Evolutionary conservation across 768 basidiomycete genomes (phyloP), one percentile per base, ranked within the genome.

Genomic region (Peribolospora baueri): DNA sequence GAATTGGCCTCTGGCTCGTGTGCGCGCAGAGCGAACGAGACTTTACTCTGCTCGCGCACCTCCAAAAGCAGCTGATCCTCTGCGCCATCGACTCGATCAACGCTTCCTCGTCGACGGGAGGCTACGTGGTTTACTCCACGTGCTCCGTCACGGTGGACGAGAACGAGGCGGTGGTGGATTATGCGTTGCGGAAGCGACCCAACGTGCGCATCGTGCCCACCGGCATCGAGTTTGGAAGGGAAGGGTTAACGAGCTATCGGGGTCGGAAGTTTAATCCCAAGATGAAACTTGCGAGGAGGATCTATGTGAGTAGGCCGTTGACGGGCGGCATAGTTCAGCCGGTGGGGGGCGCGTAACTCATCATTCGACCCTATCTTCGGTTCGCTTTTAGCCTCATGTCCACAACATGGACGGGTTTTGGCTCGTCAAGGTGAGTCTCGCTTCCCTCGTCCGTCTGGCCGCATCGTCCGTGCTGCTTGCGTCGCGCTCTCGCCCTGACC

Each of bases 361-460:
- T 47, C 8, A 45, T 10, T 42, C 43, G 6, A 10, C 39, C 66
- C 84, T 59, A 51, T 53, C 42, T 2, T n/a, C 49, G 9, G 9
- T 11, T 5, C 57, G 66, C 64, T 67, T 64, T 58, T 67, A 67
- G 56, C 68, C 90, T 11, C 90, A 95, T 68, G 88, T 93, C 62
- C 90, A 95, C 70, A 98, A 98, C 69, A 93, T 97, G 90, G 93
- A 98, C 66, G 93, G 93, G 5, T 98, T 98, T 75, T 98, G 76
- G 67, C 90, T 97, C 54, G 91, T 91, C 57, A 97, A 97, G 68
- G 85, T 98, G 75, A 90, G 25, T 25, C 25, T 25, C 25, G 25
- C 25, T 25, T 25, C 25, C 25, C 25, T 25, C 25, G 25, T 25
- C 25, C 25, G 25, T 25, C 25, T 25, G 25, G 25, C 25, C 25